Evolutionary conservation across 2,329 filamentous ascomycete genomes (phyloP), one percentile per base, ranked within the genome.

Genomic region (Sclerotinia glacialis): DNA sequence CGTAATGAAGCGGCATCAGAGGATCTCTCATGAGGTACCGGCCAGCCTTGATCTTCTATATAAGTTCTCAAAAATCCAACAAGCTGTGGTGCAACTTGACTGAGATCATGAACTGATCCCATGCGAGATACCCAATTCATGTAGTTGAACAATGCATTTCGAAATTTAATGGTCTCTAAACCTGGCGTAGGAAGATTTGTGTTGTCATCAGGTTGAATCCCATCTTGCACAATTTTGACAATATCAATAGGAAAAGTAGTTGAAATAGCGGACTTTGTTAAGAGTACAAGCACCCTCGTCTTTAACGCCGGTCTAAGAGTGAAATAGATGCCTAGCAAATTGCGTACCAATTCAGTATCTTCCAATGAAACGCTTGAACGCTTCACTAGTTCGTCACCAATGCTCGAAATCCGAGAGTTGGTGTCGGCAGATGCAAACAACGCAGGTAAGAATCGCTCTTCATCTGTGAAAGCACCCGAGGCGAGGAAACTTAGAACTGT

Each of bases 371-470:
- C 85, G 1, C 86, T 84, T 40, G 86, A 90, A 70, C 93, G 84
- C 78, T 97, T 99, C 70, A 98, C 78, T 59, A 96, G 86, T 72
- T 97, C 93, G 66, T 97, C 92, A 0, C 91, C 94, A n/a, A 92
- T 80, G n/a, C 90, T 87, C 14, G 91, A 88, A 47, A 97, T 88
- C 11, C 89, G 86, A 46, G 89, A 92, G 71, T 97, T 95, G 1
- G 88, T 81, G 77, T 93, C 93, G 0, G 92, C 89, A 34, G 92
- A 89, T 6, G 93, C 93, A 75, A 91, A 93, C 1, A 98, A 79
- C 0, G 92, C 90, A 0, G 94, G 90, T 16, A 97, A 77, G 72
- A 97, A 92, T 42, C 93, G 88, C 74, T 98, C 91, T 0, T 86
- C 79, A 69, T 97, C 92, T 0, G 81, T 88, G 77, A 99, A 98